These are phyloP conservation scores for Neocallimastix lanati DNA, from an alignment of 192 early-diverging fungal genomes.

Conservation along the genomic window DNA sequence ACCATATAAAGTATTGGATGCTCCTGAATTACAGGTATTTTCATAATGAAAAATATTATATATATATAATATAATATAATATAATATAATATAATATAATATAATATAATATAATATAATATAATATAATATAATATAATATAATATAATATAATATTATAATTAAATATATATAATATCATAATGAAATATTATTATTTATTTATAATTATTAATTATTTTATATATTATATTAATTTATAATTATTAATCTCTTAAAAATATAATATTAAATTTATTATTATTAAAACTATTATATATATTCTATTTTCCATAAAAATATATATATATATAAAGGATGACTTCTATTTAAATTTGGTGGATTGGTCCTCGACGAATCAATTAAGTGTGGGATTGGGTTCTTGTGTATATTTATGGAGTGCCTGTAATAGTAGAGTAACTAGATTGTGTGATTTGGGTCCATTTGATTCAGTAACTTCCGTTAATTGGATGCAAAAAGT, in stretches of 20 bases:
- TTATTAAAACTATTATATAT: too few relatives aligned
- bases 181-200: too few relatives aligned
- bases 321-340: conserved; percentile 36
- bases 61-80: neutral
- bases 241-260: too few relatives aligned
- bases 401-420: conserved; percentile 81
- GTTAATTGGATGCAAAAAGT: conserved; percentile 12
- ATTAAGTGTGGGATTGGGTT: conserved; percentile 74
- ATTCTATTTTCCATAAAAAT: too few relatives aligned
- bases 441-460: conserved; percentile 31
- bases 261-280: too few relatives aligned
- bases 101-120: too few relatives aligned
- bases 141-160: too few relatives aligned
- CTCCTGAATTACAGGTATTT: conserved; percentile 57
- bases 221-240: too few relatives aligned
- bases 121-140: too few relatives aligned
- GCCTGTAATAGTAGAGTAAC: conserved; percentile 43
- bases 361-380: conserved; percentile 74
- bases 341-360: conserved; percentile 89
- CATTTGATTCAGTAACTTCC: conserved; percentile 7
- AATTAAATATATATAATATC: too few relatives aligned
- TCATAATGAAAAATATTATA: neutral
- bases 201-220: too few relatives aligned
- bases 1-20: conserved; percentile 83
- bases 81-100: too few relatives aligned